Conservation (phyloP, 2,329 filamentous ascomycete genomes). For the Alternaria postmessia region DNA sequence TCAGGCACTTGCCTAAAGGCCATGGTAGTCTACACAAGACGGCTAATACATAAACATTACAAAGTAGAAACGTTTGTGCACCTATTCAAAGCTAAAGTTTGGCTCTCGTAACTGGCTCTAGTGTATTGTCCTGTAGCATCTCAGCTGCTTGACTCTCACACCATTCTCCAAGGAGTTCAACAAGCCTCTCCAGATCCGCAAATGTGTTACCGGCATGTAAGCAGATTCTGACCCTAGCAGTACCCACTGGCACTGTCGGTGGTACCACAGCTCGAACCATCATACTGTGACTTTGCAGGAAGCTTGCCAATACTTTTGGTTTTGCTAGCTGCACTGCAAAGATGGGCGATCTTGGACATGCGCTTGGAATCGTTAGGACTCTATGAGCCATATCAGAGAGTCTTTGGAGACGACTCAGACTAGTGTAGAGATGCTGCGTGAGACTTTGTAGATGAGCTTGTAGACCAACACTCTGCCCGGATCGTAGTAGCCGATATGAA, state of each 20-base stretch:
- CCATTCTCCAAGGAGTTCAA: slow-evolving; percentile 44
- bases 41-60: not conserved
- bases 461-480: slow-evolving; percentile 30
- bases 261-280: slow-evolving; percentile 50
- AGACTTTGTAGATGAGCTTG: slow-evolving; percentile 36
- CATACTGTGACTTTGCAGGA: slow-evolving; percentile 40
- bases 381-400: slow-evolving; percentile 18
- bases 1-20: slow-evolving; percentile 9
- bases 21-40: not conserved
- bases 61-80: not conserved
- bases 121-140: not conserved
- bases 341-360: slow-evolving; percentile 43
- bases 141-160: slow-evolving; percentile 16
- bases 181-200: slow-evolving; percentile 45
- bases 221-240: slow-evolving; percentile 51
- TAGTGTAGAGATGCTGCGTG: slow-evolving; percentile 30
- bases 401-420: slow-evolving; percentile 22
- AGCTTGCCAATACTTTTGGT: slow-evolving; percentile 38
- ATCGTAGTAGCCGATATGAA: slow-evolving; percentile 38
- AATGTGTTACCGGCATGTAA: slow-evolving; percentile 55
- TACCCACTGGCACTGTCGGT: slow-evolving; percentile 53
- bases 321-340: slow-evolving; percentile 43
- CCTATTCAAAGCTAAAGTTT: slow-evolving; percentile 4
- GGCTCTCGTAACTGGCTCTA: not conserved
- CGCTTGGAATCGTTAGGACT: slow-evolving; percentile 32